Evolutionary conservation across 2,329 filamentous ascomycete genomes (phyloP), one percentile per base, ranked within the genome.

Genomic region (Lachnellula cervina): DNA sequence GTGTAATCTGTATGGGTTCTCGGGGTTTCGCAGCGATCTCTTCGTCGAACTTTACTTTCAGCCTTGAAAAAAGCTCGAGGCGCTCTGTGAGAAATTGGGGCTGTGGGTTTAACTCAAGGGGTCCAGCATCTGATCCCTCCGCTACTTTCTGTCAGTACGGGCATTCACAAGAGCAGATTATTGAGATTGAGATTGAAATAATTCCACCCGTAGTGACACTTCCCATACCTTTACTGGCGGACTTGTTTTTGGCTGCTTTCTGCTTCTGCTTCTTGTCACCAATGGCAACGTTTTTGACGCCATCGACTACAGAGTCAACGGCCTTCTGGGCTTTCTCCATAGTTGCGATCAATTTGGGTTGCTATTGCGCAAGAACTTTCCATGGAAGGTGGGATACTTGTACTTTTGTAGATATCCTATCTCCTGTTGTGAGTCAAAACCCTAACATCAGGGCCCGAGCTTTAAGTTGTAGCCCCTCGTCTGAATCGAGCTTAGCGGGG

Each of bases 41-140:
- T 56, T 87, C 87, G 64, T 95, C 87, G 69, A 90, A 84, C 71
- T 88, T 82, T 63, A 89, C 86, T 80, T 95, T 95, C 63, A 97
- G 80, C 71, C 87, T 85, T 71, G 97, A 89, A 75, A 97, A 97
- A 49, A 97, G 78, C 52, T 88, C 82, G 68, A 97, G 86, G 61
- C 94, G 86, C 72, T 91, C 84, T 68, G 92, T 78, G 60, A 97
- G 84, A 73, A 89, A 96, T 58, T 87, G 84, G 55, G 92, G 88
- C 19, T 83, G 78, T 28, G 74, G 79, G 64, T 70, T 72, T 69
- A 74, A 70, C 74, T 81, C 77, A 57, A 80, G 69, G 40, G 76
- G 73, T 13, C 73, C 62, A 17, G 58, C 56, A 58, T 66, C 69
- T 42, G 69, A 71, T 65, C 73, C 78, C 46, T 70, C 77, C 54